A percentile compares a stretch with the other conserved stretches of the same genome.
These are phyloP conservation scores for Ganoderma lucidum DNA, from an alignment of 1,284 basidiomycete species.

Conservation along the genomic window DNA sequence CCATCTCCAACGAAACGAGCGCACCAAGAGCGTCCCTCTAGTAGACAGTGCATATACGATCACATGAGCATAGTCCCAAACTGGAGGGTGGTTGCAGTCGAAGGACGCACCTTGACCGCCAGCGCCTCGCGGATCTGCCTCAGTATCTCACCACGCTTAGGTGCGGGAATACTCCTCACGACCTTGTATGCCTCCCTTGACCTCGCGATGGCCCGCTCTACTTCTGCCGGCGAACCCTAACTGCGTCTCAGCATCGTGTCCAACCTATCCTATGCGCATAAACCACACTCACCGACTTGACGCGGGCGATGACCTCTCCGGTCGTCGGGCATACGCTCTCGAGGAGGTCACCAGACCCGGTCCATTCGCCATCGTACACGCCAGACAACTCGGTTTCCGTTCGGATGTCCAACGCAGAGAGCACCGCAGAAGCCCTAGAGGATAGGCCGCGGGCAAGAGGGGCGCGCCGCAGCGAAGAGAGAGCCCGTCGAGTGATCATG, in stretches of 20 bases:
- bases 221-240: conserved; percentile 73
- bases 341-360: conserved; percentile 75
- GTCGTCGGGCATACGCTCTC: conserved; percentile 80
- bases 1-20: conserved; percentile 91
- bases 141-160: conserved; percentile 87
- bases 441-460: conserved; percentile 52
- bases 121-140: conserved; percentile 89
- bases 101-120: conserved; percentile 68
- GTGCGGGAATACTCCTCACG: conserved; percentile 85
- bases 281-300: conserved; percentile 61
- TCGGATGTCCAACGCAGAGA: conserved; percentile 70
- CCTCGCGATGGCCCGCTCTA: conserved; percentile 67
- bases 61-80: background rate
- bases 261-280: background rate
- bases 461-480: conserved; percentile 25
- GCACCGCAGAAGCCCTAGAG: conserved; percentile 67
- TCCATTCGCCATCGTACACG: conserved; percentile 83
- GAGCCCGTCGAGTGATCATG: conserved; percentile 29
- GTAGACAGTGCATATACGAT: conserved; percentile 19
- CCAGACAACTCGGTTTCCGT: conserved; percentile 58
- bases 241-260: background rate
- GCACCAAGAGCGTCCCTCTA: conserved; percentile 86
- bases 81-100: background rate
- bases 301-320: conserved; percentile 75
- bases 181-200: conserved; percentile 74